These are phyloP conservation scores for Schizothecium vesticola DNA, from an alignment of 495 filamentous ascomycete species.

Conservation along the genomic window DNA sequence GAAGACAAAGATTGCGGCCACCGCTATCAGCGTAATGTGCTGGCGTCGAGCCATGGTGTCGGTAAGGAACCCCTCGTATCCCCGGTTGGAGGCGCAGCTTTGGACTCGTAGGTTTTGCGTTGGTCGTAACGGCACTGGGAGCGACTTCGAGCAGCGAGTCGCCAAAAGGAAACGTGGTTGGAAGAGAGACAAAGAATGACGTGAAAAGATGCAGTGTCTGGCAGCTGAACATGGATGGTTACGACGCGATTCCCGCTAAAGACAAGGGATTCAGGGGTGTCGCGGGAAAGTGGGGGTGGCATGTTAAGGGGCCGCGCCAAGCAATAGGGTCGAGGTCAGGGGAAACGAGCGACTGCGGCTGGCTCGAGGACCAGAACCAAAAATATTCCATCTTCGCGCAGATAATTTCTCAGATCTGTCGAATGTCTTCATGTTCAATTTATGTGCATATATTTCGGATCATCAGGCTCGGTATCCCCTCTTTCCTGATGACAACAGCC, in stretches of 20 bases:
- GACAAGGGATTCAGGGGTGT: background rate
- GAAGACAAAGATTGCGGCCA: conserved; percentile 31
- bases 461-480: background rate
- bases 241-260: background rate
- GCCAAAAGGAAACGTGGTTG: background rate
- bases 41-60: conserved; percentile 40
- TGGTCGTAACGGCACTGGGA: background rate
- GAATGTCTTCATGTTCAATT: background rate
- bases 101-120: background rate
- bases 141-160: background rate
- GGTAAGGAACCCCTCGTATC: background rate
- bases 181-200: background rate
- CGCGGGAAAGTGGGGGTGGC: background rate
- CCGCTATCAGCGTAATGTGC: conserved; percentile 35
- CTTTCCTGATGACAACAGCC: background rate
- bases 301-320: background rate
- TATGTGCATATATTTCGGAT: background rate
- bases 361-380: background rate
- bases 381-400: background rate
- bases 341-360: background rate
- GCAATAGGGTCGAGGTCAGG: background rate
- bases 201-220: background rate
- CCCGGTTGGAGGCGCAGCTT: background rate
- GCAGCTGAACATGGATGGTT: background rate
- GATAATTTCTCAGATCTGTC: background rate